A percentile compares a stretch with the other conserved stretches of the same genome.
Conservation (phyloP, 2,329 filamentous ascomycete species). For the Diaporthe helianthi region DNA sequence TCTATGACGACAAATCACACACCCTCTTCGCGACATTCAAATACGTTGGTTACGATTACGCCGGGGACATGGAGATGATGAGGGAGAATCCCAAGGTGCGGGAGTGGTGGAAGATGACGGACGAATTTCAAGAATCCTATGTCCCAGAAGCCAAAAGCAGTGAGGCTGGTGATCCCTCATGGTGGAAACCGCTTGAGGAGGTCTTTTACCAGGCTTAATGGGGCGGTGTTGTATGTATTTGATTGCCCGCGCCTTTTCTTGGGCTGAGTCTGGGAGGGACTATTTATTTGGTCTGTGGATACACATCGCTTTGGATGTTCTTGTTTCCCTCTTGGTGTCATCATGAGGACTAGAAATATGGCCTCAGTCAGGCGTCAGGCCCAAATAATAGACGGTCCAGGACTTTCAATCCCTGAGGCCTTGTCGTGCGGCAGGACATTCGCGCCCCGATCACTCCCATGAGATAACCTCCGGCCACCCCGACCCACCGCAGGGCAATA, state of each 20-base stretch:
- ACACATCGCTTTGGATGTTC: conserved; percentile 4
- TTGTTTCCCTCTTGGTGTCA: neutral
- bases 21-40: conserved; percentile 80
- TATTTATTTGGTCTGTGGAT: neutral
- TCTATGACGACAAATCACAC: conserved; percentile 66
- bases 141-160: conserved; percentile 66
- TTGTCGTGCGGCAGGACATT: neutral
- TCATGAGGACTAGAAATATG: conserved; percentile 1
- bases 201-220: conserved; percentile 67
- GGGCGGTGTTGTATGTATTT: neutral
- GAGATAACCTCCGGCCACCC: neutral
- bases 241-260: neutral
- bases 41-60: conserved; percentile 77
- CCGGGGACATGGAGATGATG: conserved; percentile 79
- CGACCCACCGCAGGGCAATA: neutral
- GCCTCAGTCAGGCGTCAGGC: neutral
- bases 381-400: conserved; percentile 12
- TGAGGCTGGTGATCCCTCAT: conserved; percentile 64
- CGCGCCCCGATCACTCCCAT: neutral
- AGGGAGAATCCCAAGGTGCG: conserved; percentile 73
- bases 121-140: conserved; percentile 73
- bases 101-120: conserved; percentile 84
- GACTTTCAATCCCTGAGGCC: neutral
- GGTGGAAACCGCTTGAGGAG: conserved; percentile 75
- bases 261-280: neutral